Base-by-base conservation (phyloP, 768 basidiomycete species). In the Pleurotus giganteus region DNA sequence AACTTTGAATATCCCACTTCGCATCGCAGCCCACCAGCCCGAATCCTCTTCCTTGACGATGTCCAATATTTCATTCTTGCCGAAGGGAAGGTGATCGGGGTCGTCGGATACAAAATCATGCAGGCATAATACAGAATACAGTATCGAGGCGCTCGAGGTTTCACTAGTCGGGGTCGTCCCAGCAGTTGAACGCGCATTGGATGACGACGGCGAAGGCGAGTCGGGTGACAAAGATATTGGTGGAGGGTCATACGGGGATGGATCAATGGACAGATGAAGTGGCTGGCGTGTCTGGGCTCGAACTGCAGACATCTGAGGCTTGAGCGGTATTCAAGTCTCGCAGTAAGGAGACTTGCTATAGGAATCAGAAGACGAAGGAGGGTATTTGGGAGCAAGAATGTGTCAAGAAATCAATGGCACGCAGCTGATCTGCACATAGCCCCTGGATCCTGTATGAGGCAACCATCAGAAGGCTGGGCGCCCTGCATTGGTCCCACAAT, bases 11-110 rank as follows among this genome's bases (percentile, higher is more conserved):
- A 78, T 79, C 32, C 74, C 74, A 9, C 69, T 69, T 21, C 82
- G 74, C 69, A 87, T 79, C 17, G 89, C 90, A 17, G 86, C 89
- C 88, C 89, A 91, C 89, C 89, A 91, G 8, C 90, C 89, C 1
- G 84, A 80, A 11, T 78, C 75, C 66, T 90, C 87, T 66, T 81
- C 76, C 66, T 83, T 83, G 42, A 91, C 74, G 49, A 91, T 72
- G 21, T 81, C 78, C 26, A 92, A 69, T 19, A 90, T 79, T 58
- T 91, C 89, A 57, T 82, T 81, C 69, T 80, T 80, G 36, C 68
- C 69, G 66, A 91, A 89, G 3, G 79, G 70, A 15, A 91, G 74
- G 54, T 85, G 82, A 61, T 77, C 78, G 13, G 74, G 67, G 59
- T 90, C 90, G 21, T 77, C 70, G 2, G 87, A 80, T 21, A 73